Percentiles rank a stretch among this genome's conserved stretches.
Evolutionary conservation across 2,329 filamentous ascomycete species (phyloP).

Genomic region (Purpureocillium takamizusanense): DNA sequence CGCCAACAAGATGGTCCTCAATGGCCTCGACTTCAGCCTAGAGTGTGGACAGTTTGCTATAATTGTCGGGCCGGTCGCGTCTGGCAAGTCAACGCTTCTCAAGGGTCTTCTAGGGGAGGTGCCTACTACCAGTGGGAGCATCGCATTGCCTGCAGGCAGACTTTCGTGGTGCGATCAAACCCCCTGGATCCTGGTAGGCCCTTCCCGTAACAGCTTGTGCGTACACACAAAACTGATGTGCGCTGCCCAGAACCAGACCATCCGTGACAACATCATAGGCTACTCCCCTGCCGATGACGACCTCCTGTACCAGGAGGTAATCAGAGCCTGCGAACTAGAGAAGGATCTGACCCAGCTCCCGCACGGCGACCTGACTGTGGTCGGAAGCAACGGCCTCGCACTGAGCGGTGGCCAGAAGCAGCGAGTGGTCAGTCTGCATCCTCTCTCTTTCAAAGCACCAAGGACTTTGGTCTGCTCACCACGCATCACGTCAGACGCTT

Average conservation of each 20-base stretch:
- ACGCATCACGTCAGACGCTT: slow-evolving; percentile 17
- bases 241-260: slow-evolving; percentile 20
- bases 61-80: slow-evolving; percentile 32
- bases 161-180: slow-evolving; percentile 24
- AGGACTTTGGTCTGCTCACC: background rate
- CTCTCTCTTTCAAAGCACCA: too few relatives aligned
- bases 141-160: slow-evolving; percentile 2
- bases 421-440: slow-evolving; percentile 20
- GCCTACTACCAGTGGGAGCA: slow-evolving; percentile 9
- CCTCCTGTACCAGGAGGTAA: slow-evolving; percentile 14
- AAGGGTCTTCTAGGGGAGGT: slow-evolving; percentile 28
- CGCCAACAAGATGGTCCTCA: slow-evolving; percentile 16
- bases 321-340: slow-evolving; percentile 22
- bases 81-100: slow-evolving; percentile 34
- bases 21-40: slow-evolving; percentile 22
- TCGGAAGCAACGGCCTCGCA: slow-evolving; percentile 35
- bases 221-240: too few relatives aligned
- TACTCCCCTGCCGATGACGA: slow-evolving; percentile 14
- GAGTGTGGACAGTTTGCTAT: slow-evolving; percentile 23
- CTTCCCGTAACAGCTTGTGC: background rate
- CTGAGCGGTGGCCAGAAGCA: slow-evolving; percentile 39
- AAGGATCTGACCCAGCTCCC: slow-evolving; percentile 22
- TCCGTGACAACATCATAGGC: slow-evolving; percentile 25
- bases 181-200: slow-evolving; percentile 21
- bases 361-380: slow-evolving; percentile 24